Evolutionary conservation across 305 asterid genomes (phyloP).

Genomic region (Fraxinus floribunda): DNA sequence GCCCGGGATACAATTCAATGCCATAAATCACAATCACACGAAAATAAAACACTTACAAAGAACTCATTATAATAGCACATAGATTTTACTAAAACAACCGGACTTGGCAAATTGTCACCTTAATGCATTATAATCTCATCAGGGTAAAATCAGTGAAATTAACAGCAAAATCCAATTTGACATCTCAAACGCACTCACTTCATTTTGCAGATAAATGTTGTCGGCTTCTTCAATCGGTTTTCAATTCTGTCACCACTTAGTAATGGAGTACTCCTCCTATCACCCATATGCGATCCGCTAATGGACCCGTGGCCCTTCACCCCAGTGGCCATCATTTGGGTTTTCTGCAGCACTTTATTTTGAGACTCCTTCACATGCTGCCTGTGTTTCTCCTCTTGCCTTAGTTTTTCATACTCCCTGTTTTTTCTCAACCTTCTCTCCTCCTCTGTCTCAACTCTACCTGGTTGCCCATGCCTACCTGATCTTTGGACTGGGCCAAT

Average conservation of each 20-base stretch:
- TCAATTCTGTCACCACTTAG: slow-evolving; percentile 79
- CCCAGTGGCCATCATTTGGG: slow-evolving; percentile 77
- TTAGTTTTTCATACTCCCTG: slow-evolving; percentile 77
- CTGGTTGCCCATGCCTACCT: slow-evolving; percentile 43
- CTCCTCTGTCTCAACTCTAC: slow-evolving; percentile 85
- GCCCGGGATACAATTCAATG: neutral
- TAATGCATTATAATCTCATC: slow-evolving; percentile 1
- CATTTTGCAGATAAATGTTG: slow-evolving; percentile 96
- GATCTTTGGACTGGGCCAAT: slow-evolving; percentile 37
- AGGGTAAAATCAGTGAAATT: slow-evolving; percentile 11
- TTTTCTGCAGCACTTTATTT: slow-evolving; percentile 77
- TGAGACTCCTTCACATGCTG: slow-evolving; percentile 83
- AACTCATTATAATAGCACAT: neutral
- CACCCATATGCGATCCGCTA: slow-evolving; percentile 85
- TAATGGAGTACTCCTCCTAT: slow-evolving; percentile 71
- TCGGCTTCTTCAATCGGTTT: slow-evolving; percentile 95
- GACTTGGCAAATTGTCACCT: neutral
- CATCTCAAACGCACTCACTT: slow-evolving; percentile 61
- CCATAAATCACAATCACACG: slow-evolving; percentile 1
- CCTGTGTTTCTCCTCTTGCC: slow-evolving; percentile 80
- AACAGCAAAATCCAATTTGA: slow-evolving; percentile 13
- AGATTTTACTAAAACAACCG: neutral
- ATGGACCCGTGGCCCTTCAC: slow-evolving; percentile 76
- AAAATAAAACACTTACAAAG: neutral
- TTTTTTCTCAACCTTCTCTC: slow-evolving; percentile 88